Conservation (phyloP, 768 basidiomycete genomes). For the Boletus pseudo-olivaceus region DNA sequence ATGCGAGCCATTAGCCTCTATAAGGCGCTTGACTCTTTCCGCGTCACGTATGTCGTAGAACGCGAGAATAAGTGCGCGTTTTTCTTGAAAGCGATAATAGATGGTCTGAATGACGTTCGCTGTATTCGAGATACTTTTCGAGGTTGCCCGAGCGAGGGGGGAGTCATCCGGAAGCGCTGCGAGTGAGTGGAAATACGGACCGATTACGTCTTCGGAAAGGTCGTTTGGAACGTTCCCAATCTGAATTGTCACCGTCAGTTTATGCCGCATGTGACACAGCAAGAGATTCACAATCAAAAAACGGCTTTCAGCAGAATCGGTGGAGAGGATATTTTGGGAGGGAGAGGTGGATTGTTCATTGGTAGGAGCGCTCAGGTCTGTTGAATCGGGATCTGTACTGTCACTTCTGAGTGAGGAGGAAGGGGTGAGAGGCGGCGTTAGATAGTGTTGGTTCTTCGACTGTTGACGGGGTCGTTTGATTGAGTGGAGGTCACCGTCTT, state of each 20-base stretch:
- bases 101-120: constrained; percentile 50
- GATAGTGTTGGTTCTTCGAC: constrained; percentile 35
- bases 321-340: constrained; percentile 2
- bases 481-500: constrained; percentile 18
- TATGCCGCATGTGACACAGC: background rate
- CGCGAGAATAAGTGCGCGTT: constrained; percentile 53
- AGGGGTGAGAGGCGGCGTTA: constrained; percentile 71
- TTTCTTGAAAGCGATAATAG: constrained; percentile 47
- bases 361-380: constrained; percentile 24
- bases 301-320: constrained; percentile 26
- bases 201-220: constrained; percentile 30
- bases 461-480: constrained; percentile 20
- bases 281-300: constrained; percentile 30
- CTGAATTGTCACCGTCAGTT: constrained; percentile 26
- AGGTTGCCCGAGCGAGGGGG: constrained; percentile 1
- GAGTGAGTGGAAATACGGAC: constrained; percentile 29
- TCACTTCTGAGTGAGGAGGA: constrained; percentile 51
- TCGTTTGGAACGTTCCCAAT: constrained; percentile 38
- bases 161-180: constrained; percentile 17
- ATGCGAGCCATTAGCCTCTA: constrained; percentile 27
- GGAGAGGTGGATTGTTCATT: constrained; percentile 21
- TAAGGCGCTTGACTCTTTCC: constrained; percentile 41
- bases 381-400: constrained; percentile 31
- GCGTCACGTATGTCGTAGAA: constrained; percentile 62
- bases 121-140: constrained; percentile 10